These are phyloP conservation scores for Suillus subaureus DNA, from an alignment of 768 basidiomycete species.

Conservation along the genomic window DNA sequence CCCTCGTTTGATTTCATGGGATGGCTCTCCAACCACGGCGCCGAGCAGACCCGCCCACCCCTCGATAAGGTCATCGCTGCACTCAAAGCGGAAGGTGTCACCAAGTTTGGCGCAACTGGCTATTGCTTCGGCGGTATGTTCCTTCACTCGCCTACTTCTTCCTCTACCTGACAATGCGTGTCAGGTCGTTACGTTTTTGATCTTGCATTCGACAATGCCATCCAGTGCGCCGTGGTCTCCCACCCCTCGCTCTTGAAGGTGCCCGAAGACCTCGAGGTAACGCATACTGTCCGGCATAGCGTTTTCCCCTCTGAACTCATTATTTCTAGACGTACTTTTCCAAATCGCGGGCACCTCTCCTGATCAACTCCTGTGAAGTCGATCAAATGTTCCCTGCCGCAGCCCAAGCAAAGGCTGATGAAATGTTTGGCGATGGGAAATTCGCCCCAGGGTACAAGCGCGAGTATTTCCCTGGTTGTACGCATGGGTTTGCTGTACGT, in stretches of 20 bases:
- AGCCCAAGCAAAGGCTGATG: slow-evolving; percentile 46
- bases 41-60: slow-evolving; percentile 43
- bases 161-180: background rate
- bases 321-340: slow-evolving; percentile 48
- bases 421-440: slow-evolving; percentile 50
- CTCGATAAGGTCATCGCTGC: slow-evolving; percentile 59
- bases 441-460: slow-evolving; percentile 54
- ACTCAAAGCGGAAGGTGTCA: slow-evolving; percentile 62
- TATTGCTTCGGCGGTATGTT: slow-evolving; percentile 70
- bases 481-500: slow-evolving; percentile 57
- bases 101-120: slow-evolving; percentile 58
- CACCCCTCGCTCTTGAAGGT: slow-evolving; percentile 65
- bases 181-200: slow-evolving; percentile 61
- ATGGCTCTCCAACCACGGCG: slow-evolving; percentile 49
- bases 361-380: slow-evolving; percentile 66
- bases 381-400: slow-evolving; percentile 56
- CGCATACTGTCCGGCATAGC: background rate
- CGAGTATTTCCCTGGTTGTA: slow-evolving; percentile 48
- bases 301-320: background rate
- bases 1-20: slow-evolving; percentile 38
- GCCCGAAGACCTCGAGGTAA: slow-evolving; percentile 65
- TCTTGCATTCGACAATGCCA: slow-evolving; percentile 56
- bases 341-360: slow-evolving; percentile 53
- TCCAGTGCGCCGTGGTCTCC: slow-evolving; percentile 50
- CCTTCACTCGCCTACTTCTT: background rate